A percentile compares a stretch with the other conserved stretches of the same genome.
Evolutionary conservation across 1,284 basidiomycete genomes (phyloP).

Genomic region (Irpex sp.): DNA sequence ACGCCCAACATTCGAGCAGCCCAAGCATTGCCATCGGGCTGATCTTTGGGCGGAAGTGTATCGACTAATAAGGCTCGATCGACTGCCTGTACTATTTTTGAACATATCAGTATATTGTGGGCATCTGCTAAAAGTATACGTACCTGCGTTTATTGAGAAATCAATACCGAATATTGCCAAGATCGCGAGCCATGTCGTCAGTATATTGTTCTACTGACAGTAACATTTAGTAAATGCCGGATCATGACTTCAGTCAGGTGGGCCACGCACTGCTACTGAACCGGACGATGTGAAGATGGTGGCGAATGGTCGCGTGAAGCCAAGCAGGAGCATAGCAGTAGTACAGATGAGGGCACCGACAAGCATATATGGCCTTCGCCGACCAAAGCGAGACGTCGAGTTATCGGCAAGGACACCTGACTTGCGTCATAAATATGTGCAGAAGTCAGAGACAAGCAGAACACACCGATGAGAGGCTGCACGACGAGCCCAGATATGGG

Average conservation of each 20-base stretch:
- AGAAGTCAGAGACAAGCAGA: neutral
- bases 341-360: slow-evolving; percentile 66
- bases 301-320: slow-evolving; percentile 79
- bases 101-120: slow-evolving; percentile 4
- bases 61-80: slow-evolving; percentile 83
- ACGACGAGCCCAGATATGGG: slow-evolving; percentile 90
- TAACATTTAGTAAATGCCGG: neutral
- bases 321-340: slow-evolving; percentile 77
- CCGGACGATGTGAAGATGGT: slow-evolving; percentile 48
- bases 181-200: slow-evolving; percentile 80
- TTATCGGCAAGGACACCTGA: slow-evolving; percentile 80
- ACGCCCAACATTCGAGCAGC: slow-evolving; percentile 85
- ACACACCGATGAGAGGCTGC: slow-evolving; percentile 80
- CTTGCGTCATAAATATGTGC: neutral
- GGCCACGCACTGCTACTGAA: slow-evolving; percentile 32
- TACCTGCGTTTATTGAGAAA: slow-evolving; percentile 88
- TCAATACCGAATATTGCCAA: slow-evolving; percentile 88
- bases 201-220: slow-evolving; percentile 46
- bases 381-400: slow-evolving; percentile 81
- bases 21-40: slow-evolving; percentile 93
- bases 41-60: slow-evolving; percentile 62
- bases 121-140: slow-evolving; percentile 14
- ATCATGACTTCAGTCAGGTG: neutral
- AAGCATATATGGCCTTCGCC: slow-evolving; percentile 86
- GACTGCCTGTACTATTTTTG: slow-evolving; percentile 65